These are phyloP conservation scores for Pulveroboletus sp. DNA, from an alignment of 768 basidiomycete species.

Conservation along the genomic window DNA sequence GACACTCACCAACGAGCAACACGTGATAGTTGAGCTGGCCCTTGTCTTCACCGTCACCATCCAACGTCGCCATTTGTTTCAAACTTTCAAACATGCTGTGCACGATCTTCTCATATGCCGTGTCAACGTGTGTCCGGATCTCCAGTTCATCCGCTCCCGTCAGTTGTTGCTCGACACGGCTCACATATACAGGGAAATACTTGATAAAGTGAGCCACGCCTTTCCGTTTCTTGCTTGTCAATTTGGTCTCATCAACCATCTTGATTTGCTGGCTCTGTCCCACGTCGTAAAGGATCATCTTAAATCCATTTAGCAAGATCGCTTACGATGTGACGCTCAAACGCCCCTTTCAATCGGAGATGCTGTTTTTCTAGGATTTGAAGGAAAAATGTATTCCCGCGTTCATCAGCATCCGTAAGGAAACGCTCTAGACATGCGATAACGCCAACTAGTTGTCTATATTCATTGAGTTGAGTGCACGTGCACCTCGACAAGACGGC, in stretches of 20 bases:
- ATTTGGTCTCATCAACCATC: slow-evolving; percentile 84
- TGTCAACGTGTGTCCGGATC: slow-evolving; percentile 73
- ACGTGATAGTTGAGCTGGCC: slow-evolving; percentile 97
- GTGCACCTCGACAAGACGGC: neutral
- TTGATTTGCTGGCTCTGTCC: slow-evolving; percentile 81
- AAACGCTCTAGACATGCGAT: slow-evolving; percentile 76
- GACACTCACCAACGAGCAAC: slow-evolving; percentile 79
- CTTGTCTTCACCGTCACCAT: slow-evolving; percentile 92
- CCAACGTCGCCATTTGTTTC: slow-evolving; percentile 95
- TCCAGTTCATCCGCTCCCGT: slow-evolving; percentile 73
- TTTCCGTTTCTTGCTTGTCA: slow-evolving; percentile 88
- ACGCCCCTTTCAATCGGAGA: slow-evolving; percentile 65
- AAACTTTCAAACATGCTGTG: slow-evolving; percentile 89
- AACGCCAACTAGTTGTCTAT: slow-evolving; percentile 88
- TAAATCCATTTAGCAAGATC: neutral
- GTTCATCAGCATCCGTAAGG: slow-evolving; percentile 74
- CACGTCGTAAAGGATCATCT: neutral
- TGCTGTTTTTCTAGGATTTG: slow-evolving; percentile 81
- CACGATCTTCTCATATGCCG: slow-evolving; percentile 85
- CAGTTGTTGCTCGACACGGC: slow-evolving; percentile 81
- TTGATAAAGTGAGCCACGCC: slow-evolving; percentile 92
- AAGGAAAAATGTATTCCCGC: slow-evolving; percentile 72
- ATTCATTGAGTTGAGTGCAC: slow-evolving; percentile 8
- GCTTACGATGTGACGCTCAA: slow-evolving; percentile 74
- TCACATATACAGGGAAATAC: slow-evolving; percentile 87